phyloP scores from a whole-genome alignment of 805 yeast species.

The Kluyveromyces starmeri region DNA sequence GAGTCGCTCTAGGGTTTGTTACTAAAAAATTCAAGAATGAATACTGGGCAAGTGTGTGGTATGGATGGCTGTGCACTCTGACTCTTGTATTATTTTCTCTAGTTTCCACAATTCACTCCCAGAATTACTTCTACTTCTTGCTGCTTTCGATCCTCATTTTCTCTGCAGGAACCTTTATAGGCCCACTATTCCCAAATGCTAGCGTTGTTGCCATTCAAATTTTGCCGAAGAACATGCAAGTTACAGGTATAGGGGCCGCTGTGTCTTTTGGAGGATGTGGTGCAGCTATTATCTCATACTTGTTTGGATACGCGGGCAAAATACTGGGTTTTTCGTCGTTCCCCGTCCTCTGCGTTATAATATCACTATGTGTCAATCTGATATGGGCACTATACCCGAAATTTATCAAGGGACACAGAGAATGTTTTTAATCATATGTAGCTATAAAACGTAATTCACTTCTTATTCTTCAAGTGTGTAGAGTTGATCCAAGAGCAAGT shows the following conservation, averaged over 20 bases:
- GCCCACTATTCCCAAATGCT: slow-evolving; percentile 68
- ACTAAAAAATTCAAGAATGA: slow-evolving; percentile 43
- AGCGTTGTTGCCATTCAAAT: slow-evolving; percentile 54
- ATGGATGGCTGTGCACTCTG: slow-evolving; percentile 28
- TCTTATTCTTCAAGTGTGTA: too few relatives aligned
- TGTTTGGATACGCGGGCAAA: slow-evolving; percentile 40
- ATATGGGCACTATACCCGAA: slow-evolving; percentile 25
- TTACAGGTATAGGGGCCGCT: slow-evolving; percentile 62
- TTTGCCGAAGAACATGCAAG: slow-evolving; percentile 51
- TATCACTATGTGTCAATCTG: slow-evolving; percentile 15
- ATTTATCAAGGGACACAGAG: slow-evolving; percentile 17
- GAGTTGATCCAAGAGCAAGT: too few relatives aligned
- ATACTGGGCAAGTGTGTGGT: slow-evolving; percentile 29
- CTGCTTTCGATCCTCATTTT: slow-evolving; percentile 27
- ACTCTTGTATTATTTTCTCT: slow-evolving; percentile 28
- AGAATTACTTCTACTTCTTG: slow-evolving; percentile 15
- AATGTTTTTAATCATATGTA: slow-evolving; percentile 16
- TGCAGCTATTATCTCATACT: slow-evolving; percentile 64
- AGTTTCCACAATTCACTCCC: slow-evolving; percentile 14
- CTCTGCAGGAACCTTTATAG: slow-evolving; percentile 50
- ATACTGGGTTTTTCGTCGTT: slow-evolving; percentile 20
- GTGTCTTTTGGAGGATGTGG: slow-evolving; percentile 81
- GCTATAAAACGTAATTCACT: too few relatives aligned
- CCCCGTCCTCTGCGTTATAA: slow-evolving; percentile 22
- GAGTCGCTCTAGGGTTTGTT: slow-evolving; percentile 48